These are phyloP conservation scores for Penicillium paradoxum DNA, from an alignment of 495 filamentous ascomycete species.

Conservation along the genomic window DNA sequence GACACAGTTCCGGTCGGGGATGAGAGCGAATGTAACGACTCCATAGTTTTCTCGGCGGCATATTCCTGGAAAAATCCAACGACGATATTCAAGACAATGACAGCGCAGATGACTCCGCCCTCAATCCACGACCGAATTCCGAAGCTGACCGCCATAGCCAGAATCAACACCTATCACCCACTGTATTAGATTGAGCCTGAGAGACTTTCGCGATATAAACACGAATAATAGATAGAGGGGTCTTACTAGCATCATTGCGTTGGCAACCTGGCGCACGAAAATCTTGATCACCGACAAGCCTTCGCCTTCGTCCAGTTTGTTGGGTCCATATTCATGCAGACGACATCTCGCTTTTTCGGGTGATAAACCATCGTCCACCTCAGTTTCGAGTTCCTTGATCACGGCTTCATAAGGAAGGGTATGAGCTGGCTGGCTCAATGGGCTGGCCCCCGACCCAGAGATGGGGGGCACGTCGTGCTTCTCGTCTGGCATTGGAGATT, in stretches of 20 bases:
- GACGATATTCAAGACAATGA: constrained; percentile 60
- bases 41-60: constrained; percentile 66
- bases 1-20: constrained; percentile 54
- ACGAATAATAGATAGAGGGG: no score
- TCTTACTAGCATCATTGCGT: constrained; percentile 53
- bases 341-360: constrained; percentile 45
- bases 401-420: constrained; percentile 46
- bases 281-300: constrained; percentile 48
- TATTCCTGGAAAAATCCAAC: constrained; percentile 66
- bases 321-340: constrained; percentile 48
- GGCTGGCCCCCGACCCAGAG: constrained; percentile 13
- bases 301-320: constrained; percentile 48
- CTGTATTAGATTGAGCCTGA: no score
- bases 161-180: constrained; percentile 49
- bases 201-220: no score
- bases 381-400: constrained; percentile 47
- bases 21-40: constrained; percentile 54
- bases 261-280: constrained; percentile 49
- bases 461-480: not conserved
- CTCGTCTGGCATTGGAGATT: constrained; percentile 4
- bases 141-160: constrained; percentile 63
- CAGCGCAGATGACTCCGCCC: constrained; percentile 58
- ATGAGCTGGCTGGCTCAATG: constrained; percentile 53
- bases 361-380: constrained; percentile 54
- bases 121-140: constrained; percentile 63